Base-by-base conservation (phyloP, 2,329 filamentous ascomycete genomes). In the Plenodomus biglobosus region DNA sequence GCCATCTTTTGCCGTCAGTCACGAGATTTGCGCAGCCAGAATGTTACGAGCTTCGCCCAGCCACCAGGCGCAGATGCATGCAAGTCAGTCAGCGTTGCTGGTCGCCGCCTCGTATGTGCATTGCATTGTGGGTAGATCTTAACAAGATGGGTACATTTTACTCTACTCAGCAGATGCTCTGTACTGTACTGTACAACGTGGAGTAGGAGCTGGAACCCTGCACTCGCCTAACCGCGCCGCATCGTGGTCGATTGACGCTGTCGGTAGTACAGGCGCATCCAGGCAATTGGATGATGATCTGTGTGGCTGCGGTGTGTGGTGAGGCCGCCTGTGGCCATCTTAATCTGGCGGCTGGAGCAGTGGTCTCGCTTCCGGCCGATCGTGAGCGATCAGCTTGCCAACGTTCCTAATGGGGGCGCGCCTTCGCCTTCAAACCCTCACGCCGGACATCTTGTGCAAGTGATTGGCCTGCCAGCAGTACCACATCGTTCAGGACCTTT, bases 221-320 rank as follows among this genome's bases (percentile, higher is more conserved):
- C 46, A 18, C 39, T 35, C 42, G 40, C 44, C 46, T 34, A 44
- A 42, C 54, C 53, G 55, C 46, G 58, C 60, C 57, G 58, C 60
- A 57, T 40, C 50, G 48, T 55, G 54, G 48, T n/a, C 41, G 22
- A 24, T 18, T 20, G 3, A 15, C 35, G 43, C n/a, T n/a, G 38
- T 46, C 41, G 38, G 49, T 38, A 38, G 19, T n/a, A 40, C 44
- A 30, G 44, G 50, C 44, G 48, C 45, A 43, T 50, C 39, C 46
- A 52, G 40, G 40, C 37, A 53, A 24, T 42, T 30, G 32, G 41
- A 43, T 41, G 45, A 46, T 50, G 46, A 46, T n/a, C 50, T 52
- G 50, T 42, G 38, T 39, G n/a, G 34, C 15, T 5, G 15, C 32
- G 32, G 4, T 5, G 44, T 35, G 40, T 17, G 22, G 46, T 27